Evolutionary conservation across 228 moss, liverwort and hornwort genomes (phyloP).

Genomic region (Sphagnum magellanicum): DNA sequence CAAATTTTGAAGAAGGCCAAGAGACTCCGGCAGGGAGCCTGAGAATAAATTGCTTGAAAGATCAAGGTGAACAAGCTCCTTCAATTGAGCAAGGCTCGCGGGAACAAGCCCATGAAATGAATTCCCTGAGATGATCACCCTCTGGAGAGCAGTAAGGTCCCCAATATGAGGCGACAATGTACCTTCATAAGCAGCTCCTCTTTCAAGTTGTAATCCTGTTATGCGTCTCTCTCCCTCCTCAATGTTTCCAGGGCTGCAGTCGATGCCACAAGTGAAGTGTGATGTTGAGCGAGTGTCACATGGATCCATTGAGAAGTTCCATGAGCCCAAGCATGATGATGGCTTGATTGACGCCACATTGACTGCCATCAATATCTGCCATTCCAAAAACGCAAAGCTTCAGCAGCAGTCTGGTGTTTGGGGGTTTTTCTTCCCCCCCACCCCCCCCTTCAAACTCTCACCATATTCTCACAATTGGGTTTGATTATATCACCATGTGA

Average conservation of each 20-base stretch:
- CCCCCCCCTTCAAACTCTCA: too few relatives aligned
- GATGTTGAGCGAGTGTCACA: conserved; percentile 29
- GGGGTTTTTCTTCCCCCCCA: too few relatives aligned
- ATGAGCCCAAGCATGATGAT: conserved; percentile 48
- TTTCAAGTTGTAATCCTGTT: conserved; percentile 33
- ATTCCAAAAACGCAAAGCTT: too few relatives aligned
- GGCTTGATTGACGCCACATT: conserved; percentile 36
- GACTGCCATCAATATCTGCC: conserved; percentile 42
- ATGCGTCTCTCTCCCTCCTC: conserved; percentile 25
- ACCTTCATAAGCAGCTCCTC: conserved; percentile 41
- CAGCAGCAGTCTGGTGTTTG: too few relatives aligned
- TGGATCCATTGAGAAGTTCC: conserved; percentile 54
- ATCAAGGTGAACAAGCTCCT: conserved; percentile 30
- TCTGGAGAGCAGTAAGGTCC: conserved; percentile 44
- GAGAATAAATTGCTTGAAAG: conserved; percentile 44
- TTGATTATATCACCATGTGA: too few relatives aligned
- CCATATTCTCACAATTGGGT: neutral
- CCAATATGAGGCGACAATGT: conserved; percentile 40
- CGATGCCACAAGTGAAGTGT: conserved; percentile 42
- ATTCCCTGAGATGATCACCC: conserved; percentile 33
- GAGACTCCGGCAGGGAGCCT: conserved; percentile 30
- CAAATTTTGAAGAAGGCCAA: conserved; percentile 30
- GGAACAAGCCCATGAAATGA: conserved; percentile 40
- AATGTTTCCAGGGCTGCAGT: conserved; percentile 22
- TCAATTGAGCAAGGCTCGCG: conserved; percentile 20